Evolutionary conservation across 176 grass and related monocot species (phyloP), one percentile per base, ranked within the genome.

Genomic region (Aegilops longissima): DNA sequence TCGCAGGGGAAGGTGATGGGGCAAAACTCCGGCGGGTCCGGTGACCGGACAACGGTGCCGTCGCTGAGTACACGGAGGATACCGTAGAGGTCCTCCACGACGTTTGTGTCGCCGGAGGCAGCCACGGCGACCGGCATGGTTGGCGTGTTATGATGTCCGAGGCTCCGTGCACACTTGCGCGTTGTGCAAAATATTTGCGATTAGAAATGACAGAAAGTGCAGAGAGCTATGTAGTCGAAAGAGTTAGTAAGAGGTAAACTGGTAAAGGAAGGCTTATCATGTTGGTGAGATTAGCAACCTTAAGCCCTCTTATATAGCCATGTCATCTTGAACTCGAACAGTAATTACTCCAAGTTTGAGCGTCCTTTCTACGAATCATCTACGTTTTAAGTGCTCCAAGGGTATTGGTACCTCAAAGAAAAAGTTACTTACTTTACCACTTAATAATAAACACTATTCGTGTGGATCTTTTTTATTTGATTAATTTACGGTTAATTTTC

Each of bases 51-150:
- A 42, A 92, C 21, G 16, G 88, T 67, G 63, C 93, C 93, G 47
- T 95, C 85, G 5, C 59, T 49, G 35, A 91, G 85, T 49, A 91
- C 68, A 16, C 85, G 89, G 9, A 91, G 58, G 80, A 91, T 75
- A 10, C 89, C 89, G 45, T 23, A 29, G 76, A 87, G 75, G 67
- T 91, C 85, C 45, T 91, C 89, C 7, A 49, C 76, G 27, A 91
- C 85, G 31, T 35, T 35, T 17, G 25, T 25, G 44, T 49, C 67
- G 62, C 35, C 12, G 33, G 44, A 1, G 44, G 75, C 75, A 3
- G 80, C 42, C 13, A 81, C 69, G 34, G 73, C 34, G 85, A 68
- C 81, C 35, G 85, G 85, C 89, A 52, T 52, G 49, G 49, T 52
- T 52, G 49, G 14, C 49, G 4, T 52, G 49, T 2, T 52, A 4